Conservation (phyloP, 2,329 filamentous ascomycete species). For the Aspergillus aculeatus region DNA sequence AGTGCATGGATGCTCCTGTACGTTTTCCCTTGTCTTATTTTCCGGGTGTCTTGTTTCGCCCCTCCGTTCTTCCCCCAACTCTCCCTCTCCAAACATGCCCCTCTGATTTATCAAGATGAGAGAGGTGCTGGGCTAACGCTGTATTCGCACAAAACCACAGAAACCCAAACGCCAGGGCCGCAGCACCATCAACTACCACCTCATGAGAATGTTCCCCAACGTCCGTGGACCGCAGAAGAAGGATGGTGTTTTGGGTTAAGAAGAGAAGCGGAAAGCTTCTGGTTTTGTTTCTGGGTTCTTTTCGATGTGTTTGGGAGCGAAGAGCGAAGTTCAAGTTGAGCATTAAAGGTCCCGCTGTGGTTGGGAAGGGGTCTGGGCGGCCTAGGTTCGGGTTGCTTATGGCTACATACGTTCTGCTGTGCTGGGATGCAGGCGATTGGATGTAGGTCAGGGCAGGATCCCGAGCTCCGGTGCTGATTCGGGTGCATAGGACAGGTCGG, state of each 20-base stretch:
- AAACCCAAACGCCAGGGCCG: constrained; percentile 59
- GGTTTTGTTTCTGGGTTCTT: not conserved
- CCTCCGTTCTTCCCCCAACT: not conserved
- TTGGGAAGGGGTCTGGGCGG: not conserved
- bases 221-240: constrained; percentile 70
- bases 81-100: too few relatives aligned
- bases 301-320: not conserved
- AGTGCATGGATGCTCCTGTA: constrained; percentile 79
- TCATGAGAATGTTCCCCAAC: constrained; percentile 72
- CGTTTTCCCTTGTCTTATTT: constrained; percentile 30
- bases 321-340: constrained; percentile 4
- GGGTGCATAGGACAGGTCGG: too few relatives aligned
- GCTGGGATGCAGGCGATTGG: too few relatives aligned
- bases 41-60: too few relatives aligned
- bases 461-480: too few relatives aligned
- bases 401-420: too few relatives aligned
- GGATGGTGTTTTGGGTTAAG: constrained; percentile 47
- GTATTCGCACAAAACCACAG: constrained; percentile 36
- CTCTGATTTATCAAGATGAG: too few relatives aligned
- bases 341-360: not conserved
- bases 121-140: too few relatives aligned
- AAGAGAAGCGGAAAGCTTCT: too few relatives aligned
- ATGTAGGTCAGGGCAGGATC: too few relatives aligned
- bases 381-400: too few relatives aligned
- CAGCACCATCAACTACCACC: constrained; percentile 88